Evolutionary conservation across 1,139 yeast species (phyloP).

Genomic region (Pichia sp.): DNA sequence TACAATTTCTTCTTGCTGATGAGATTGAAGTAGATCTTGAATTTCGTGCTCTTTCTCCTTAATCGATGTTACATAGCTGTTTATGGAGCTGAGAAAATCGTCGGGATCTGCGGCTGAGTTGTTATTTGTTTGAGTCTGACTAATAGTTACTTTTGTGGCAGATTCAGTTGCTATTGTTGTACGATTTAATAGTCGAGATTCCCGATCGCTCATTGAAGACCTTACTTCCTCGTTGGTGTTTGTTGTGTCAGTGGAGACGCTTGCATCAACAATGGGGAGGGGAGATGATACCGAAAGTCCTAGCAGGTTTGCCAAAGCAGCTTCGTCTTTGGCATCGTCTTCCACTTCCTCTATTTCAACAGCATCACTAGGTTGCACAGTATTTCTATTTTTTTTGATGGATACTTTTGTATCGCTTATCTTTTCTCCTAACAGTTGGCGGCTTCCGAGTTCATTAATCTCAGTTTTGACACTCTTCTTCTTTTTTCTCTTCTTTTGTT

Average conservation of each 20-base stretch:
- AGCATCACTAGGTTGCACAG: background rate
- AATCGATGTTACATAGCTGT: conserved; percentile 8
- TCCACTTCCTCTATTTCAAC: background rate
- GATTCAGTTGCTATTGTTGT: background rate
- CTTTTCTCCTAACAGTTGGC: too few species aligned
- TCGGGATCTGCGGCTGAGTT: conserved; percentile 3
- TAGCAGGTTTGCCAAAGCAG: conserved; percentile 2
- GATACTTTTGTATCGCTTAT: too few species aligned
- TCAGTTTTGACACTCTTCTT: conserved; percentile 2
- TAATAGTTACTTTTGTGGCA: too few species aligned
- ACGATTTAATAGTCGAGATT: background rate
- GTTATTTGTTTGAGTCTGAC: background rate
- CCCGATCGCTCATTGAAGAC: background rate
- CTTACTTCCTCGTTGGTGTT: background rate
- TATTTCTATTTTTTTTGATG: too few species aligned
- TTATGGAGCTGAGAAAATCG: conserved; percentile 20
- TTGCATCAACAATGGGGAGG: background rate
- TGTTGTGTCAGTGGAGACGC: background rate
- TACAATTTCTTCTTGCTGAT: conserved; percentile 16
- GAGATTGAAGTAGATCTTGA: conserved; percentile 15
- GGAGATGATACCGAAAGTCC: conserved; percentile 11
- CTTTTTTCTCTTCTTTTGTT: conserved; percentile 12
- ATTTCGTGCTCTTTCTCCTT: conserved; percentile 10
- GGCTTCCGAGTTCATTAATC: too few species aligned
- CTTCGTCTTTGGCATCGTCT: conserved; percentile 6